Evolutionary conservation across 805 yeast genomes (phyloP).

Genomic region (Cyberlindnera galapagoensis): DNA sequence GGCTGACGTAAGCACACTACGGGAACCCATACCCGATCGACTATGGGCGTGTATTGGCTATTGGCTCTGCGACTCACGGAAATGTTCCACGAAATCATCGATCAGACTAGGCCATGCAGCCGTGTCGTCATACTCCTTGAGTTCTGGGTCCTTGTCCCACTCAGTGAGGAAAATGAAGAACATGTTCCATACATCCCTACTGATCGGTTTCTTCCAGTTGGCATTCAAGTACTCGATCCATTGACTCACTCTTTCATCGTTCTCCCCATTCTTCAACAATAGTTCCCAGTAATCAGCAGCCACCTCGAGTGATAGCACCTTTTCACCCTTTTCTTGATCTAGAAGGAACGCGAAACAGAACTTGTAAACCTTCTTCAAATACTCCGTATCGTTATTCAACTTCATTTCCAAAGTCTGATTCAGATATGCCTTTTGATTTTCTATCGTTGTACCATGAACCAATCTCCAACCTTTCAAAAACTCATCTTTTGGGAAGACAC

Average conservation of each 20-base stretch:
- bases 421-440: slow-evolving; percentile 41
- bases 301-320: slow-evolving; percentile 34
- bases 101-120: slow-evolving; percentile 91
- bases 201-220: slow-evolving; percentile 41
- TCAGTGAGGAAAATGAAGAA: slow-evolving; percentile 54
- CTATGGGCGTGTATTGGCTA: too few relatives aligned
- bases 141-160: slow-evolving; percentile 43
- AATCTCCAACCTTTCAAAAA: too few relatives aligned
- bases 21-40: too few relatives aligned
- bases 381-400: slow-evolving; percentile 30
- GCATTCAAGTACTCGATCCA: slow-evolving; percentile 55
- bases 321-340: slow-evolving; percentile 41
- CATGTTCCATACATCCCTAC: slow-evolving; percentile 86
- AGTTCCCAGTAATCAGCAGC: slow-evolving; percentile 77
- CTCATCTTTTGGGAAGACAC: slow-evolving; percentile 47
- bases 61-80: too few relatives aligned
- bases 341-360: slow-evolving; percentile 64
- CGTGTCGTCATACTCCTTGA: slow-evolving; percentile 62
- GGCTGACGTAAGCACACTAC: too few relatives aligned
- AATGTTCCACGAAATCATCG: slow-evolving; percentile 73
- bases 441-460: slow-evolving; percentile 25
- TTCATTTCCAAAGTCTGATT: slow-evolving; percentile 27
- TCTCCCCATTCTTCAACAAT: slow-evolving; percentile 36
- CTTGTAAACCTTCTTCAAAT: slow-evolving; percentile 55
- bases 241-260: slow-evolving; percentile 31